Evolutionary conservation across 2,329 filamentous ascomycete genomes (phyloP).

Genomic region (Chrysoporthe cubensis): DNA sequence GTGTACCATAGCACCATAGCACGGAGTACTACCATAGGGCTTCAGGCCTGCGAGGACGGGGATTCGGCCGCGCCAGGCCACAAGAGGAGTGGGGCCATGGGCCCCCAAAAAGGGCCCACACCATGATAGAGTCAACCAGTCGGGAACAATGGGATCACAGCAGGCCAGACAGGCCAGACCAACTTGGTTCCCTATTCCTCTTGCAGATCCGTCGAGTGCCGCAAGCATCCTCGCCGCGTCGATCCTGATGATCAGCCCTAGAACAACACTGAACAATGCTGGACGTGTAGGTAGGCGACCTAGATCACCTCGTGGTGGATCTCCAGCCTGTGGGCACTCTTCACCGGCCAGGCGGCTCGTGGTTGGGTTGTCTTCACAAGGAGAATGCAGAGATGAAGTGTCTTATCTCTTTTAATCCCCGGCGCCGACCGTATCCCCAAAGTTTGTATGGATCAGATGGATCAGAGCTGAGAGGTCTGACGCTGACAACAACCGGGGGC

Average conservation of each 20-base stretch:
- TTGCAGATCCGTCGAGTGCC: conserved; percentile 16
- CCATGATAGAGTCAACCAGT: conserved; percentile 5
- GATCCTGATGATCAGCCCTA: conserved; percentile 5
- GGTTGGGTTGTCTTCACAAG: neutral
- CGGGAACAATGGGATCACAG: conserved; percentile 9
- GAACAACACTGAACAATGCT: neutral
- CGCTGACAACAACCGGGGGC: neutral
- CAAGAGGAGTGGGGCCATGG: neutral
- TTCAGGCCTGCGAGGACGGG: neutral
- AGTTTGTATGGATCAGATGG: conserved; percentile 2
- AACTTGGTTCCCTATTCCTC: neutral
- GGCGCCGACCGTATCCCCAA: neutral
- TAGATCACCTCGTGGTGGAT: neutral
- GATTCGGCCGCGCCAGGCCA: conserved; percentile 5
- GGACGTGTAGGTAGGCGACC: neutral
- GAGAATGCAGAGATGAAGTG: conserved; percentile 7
- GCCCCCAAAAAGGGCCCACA: conserved; percentile 7
- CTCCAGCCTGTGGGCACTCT: neutral
- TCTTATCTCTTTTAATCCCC: conserved; percentile 3
- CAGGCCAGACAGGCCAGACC: conserved; percentile 13
- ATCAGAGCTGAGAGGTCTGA: conserved; percentile 1
- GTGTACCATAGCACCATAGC: neutral
- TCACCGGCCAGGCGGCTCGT: neutral
- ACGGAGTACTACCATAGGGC: neutral
- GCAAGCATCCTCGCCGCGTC: conserved; percentile 14